Evolutionary conservation across 2,329 filamentous ascomycete genomes (phyloP).

Genomic region (Cytospora paraplurivora): DNA sequence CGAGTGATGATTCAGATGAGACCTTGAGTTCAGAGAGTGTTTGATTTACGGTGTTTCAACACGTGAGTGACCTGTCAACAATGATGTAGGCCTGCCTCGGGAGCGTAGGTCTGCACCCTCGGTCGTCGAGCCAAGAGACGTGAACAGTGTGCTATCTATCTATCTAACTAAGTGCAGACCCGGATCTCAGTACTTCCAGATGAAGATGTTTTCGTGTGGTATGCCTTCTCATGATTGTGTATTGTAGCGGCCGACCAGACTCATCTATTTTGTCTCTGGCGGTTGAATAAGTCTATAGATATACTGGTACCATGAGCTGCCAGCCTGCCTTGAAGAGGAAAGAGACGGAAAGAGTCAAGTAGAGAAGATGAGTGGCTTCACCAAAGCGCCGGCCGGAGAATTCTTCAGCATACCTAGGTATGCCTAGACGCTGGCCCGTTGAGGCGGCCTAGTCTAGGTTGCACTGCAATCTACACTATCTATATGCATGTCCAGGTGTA

Average conservation of each 20-base stretch:
- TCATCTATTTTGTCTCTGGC: too few relatives aligned
- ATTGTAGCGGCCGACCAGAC: not conserved
- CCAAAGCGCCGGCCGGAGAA: too few relatives aligned
- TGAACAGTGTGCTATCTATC: too few relatives aligned
- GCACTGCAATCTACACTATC: not conserved
- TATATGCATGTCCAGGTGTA: not conserved
- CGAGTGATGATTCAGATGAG: too few relatives aligned
- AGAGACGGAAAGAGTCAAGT: too few relatives aligned
- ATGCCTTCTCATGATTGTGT: not conserved
- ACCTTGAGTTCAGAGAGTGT: too few relatives aligned
- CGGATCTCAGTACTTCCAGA: not conserved
- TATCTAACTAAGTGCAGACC: not conserved
- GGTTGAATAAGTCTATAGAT: too few relatives aligned
- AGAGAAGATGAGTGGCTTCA: not conserved
- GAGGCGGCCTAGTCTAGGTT: constrained; percentile 25
- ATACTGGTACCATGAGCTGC: too few relatives aligned
- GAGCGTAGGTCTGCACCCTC: not conserved
- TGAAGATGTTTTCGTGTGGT: not conserved
- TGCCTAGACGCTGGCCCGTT: constrained; percentile 28
- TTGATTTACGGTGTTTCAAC: too few relatives aligned
- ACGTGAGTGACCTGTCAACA: too few relatives aligned
- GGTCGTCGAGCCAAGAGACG: not conserved
- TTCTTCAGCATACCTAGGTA: not conserved
- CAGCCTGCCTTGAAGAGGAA: too few relatives aligned
- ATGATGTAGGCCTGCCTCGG: not conserved